Evolutionary conservation across 192 early-diverging fungal genomes (phyloP), one percentile per base, ranked within the genome.

Genomic region (Coemansia sp.): DNA sequence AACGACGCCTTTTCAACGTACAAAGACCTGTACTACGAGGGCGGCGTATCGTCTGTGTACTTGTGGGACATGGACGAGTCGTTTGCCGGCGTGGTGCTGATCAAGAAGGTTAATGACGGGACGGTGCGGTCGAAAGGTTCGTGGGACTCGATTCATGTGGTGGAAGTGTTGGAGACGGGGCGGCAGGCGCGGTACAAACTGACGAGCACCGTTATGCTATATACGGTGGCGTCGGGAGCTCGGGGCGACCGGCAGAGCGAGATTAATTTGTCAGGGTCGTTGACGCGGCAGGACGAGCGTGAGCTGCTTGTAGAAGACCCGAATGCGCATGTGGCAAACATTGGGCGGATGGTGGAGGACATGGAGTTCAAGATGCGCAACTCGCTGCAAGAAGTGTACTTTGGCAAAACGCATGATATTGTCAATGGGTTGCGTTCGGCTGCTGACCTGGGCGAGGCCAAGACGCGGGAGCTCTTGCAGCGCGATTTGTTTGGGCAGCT

Each of bases 351-450:
- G 87, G 90, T 99, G 8, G 97, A 99, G 75, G 97, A 98, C 52
- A 96, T 96, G 93, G 97, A 99, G 77, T 79, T 90, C 61, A 97
- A 97, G 80, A 94, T 98, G 94, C 91, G 97, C 55, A 93, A 94
- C 68, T 72, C 89, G 29, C 73, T 99, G 61, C 90, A 94, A 70
- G 91, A 94, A 67, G 93, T 99, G 19, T 99, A 99, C 69, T 99
- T 99, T 83, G 93, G 94, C 53, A 97, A 97, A 76, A 98, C 95
- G 3, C 93, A 91, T 73, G 95, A 98, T 67, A 95, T 97, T 68
- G 92, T 94, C 61, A 97, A 96, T 68, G 93, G 95, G 61, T 77
- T 99, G 67, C 84, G 97, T 61, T 90, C 88, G 23, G 82, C 88
- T 7, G 82, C 87, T 1, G 88, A 87, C n/a, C 64, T 97, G 59